Conservation (phyloP, 108 stramenopile genomes). For the Skeletonema potamos region DNA sequence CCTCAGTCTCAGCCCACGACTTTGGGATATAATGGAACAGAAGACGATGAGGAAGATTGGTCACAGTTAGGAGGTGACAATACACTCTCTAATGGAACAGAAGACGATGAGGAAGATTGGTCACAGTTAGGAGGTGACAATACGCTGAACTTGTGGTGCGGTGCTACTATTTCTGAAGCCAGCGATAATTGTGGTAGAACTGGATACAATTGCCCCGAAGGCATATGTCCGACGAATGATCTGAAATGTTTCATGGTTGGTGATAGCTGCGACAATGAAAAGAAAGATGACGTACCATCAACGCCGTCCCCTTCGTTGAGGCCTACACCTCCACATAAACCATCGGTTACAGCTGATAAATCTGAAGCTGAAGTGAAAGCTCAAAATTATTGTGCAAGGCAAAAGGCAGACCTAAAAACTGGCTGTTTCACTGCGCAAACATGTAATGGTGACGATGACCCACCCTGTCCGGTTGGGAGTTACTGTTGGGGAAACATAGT, state of each 20-base stretch:
- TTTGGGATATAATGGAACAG: background rate
- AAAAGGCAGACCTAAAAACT: background rate
- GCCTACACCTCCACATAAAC: background rate
- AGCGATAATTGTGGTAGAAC: slow-evolving; percentile 25
- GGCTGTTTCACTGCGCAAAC: background rate
- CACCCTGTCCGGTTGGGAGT: background rate
- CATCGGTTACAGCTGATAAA: background rate
- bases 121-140: slow-evolving; percentile 3
- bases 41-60: slow-evolving; percentile 32
- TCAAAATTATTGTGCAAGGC: slow-evolving; percentile 3
- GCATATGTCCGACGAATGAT: slow-evolving; percentile 21
- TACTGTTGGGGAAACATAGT: slow-evolving; percentile 5
- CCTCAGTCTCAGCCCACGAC: background rate
- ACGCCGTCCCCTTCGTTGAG: background rate
- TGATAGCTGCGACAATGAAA: background rate
- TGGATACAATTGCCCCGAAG: slow-evolving; percentile 34
- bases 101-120: slow-evolving; percentile 32
- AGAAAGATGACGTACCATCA: background rate
- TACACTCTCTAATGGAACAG: background rate
- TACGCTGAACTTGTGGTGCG: slow-evolving; percentile 29
- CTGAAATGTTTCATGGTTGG: slow-evolving; percentile 36
- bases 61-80: background rate
- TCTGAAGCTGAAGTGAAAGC: background rate
- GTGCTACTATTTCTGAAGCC: slow-evolving; percentile 21
- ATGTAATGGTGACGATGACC: slow-evolving; percentile 4